Percentiles rank a stretch among this genome's conserved stretches.
phyloP scores from a whole-genome alignment of 495 filamentous ascomycete species.

The Penicillium bialowiezense region DNA sequence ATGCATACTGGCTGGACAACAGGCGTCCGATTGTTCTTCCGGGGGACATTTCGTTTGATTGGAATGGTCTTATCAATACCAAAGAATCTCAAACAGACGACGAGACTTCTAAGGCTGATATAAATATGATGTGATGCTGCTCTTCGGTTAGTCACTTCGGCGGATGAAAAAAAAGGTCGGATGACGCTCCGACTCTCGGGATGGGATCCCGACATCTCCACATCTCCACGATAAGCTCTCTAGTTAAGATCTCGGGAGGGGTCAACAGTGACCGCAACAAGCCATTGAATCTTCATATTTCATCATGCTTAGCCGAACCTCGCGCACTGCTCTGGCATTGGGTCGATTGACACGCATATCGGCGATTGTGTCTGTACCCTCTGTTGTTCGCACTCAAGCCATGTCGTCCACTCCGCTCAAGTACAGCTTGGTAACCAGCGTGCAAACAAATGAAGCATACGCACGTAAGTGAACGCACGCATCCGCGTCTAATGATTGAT shows the following conservation, averaged over 20 bases:
- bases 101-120: not conserved
- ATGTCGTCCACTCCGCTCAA: not conserved
- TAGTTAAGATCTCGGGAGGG: no score
- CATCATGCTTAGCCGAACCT: not conserved
- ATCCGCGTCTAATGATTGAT: no score
- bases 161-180: not conserved
- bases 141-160: not conserved
- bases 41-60: not conserved
- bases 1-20: slow-evolving; percentile 2
- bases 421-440: not conserved
- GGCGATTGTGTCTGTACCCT: not conserved
- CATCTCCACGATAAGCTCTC: not conserved
- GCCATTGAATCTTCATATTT: no score
- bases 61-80: not conserved
- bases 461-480: slow-evolving; percentile 1
- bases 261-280: no score
- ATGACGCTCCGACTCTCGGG: not conserved
- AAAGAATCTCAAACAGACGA: not conserved
- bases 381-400: no score
- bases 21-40: not conserved
- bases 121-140: not conserved
- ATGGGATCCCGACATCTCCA: not conserved
- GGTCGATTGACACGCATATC: no score
- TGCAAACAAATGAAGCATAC: slow-evolving; percentile 1
- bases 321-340: not conserved